phyloP scores from a whole-genome alignment of 306 rosid genomes.

The Citrullus mucosospermus region DNA sequence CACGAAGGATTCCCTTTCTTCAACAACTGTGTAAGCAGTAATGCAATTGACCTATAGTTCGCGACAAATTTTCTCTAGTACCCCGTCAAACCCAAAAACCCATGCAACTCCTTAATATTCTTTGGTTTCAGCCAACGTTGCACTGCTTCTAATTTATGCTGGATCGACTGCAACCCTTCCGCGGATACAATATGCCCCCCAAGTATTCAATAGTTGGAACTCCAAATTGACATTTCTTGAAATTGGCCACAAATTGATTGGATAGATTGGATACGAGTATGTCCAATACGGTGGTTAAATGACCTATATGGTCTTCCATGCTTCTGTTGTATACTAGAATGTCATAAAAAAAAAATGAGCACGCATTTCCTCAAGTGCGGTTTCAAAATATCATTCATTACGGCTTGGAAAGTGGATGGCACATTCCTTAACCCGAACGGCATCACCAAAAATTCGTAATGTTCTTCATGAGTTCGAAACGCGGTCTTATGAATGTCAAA shows the following conservation, averaged over 20 bases:
- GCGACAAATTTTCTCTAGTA: background rate
- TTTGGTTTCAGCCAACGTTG: background rate
- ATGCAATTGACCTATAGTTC: background rate
- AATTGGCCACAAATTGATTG: background rate
- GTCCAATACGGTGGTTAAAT: rapidly evolving
- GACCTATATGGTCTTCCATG: too few relatives aligned
- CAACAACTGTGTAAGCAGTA: background rate
- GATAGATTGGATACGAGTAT: too few relatives aligned
- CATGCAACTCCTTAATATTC: background rate
- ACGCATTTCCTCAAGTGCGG: too few relatives aligned
- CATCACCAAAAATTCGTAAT: too few relatives aligned
- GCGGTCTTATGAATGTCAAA: background rate
- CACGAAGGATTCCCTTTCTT: background rate
- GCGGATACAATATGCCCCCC: background rate
- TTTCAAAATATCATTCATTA: too few relatives aligned
- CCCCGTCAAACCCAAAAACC: background rate
- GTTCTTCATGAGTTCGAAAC: background rate
- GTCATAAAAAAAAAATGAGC: too few relatives aligned
- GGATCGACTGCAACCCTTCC: background rate
- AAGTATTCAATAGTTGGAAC: background rate
- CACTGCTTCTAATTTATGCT: background rate
- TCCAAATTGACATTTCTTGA: background rate
- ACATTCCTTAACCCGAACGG: too few relatives aligned
- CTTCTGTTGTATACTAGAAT: too few relatives aligned
- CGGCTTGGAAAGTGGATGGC: too few relatives aligned